These are phyloP conservation scores for Mycena latifolia DNA, from an alignment of 768 basidiomycete genomes.

Conservation along the genomic window DNA sequence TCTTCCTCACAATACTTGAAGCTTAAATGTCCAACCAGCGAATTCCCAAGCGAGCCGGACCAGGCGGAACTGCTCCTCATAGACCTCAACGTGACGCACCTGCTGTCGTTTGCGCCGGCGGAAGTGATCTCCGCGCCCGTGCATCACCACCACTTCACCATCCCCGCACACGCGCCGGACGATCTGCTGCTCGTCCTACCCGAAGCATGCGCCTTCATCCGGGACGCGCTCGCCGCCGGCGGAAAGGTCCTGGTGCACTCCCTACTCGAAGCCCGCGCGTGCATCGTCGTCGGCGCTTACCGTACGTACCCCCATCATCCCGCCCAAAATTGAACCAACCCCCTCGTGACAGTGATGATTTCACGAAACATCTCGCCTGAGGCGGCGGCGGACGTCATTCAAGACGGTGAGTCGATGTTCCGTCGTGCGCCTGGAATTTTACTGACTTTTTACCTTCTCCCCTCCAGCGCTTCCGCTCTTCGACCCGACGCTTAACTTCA, in stretches of 20 bases:
- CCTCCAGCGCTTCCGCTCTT: slow-evolving; percentile 67
- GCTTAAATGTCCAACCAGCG: slow-evolving; percentile 46
- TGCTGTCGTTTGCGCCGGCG: slow-evolving; percentile 69
- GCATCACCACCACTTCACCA: slow-evolving; percentile 55
- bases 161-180: slow-evolving; percentile 53
- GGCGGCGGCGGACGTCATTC: slow-evolving; percentile 55
- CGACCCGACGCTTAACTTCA: slow-evolving; percentile 61
- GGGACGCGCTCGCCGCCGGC: slow-evolving; percentile 51
- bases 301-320: slow-evolving; percentile 49
- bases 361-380: slow-evolving; percentile 50
- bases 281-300: slow-evolving; percentile 65
- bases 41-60: slow-evolving; percentile 66
- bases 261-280: slow-evolving; percentile 65
- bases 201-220: slow-evolving; percentile 59
- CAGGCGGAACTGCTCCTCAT: slow-evolving; percentile 63
- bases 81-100: slow-evolving; percentile 65
- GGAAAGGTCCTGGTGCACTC: slow-evolving; percentile 69
- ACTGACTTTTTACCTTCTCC: background rate
- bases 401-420: slow-evolving; percentile 52
- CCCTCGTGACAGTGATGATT: slow-evolving; percentile 57
- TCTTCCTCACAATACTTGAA: background rate
- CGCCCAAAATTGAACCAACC: slow-evolving; percentile 21
- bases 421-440: background rate
- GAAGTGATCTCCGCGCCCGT: slow-evolving; percentile 51
- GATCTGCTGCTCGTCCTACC: slow-evolving; percentile 61